Evolutionary conservation across 345 rosid species (phyloP), one percentile per base, ranked within the genome.

Genomic region (Eucalyptus virginea): DNA sequence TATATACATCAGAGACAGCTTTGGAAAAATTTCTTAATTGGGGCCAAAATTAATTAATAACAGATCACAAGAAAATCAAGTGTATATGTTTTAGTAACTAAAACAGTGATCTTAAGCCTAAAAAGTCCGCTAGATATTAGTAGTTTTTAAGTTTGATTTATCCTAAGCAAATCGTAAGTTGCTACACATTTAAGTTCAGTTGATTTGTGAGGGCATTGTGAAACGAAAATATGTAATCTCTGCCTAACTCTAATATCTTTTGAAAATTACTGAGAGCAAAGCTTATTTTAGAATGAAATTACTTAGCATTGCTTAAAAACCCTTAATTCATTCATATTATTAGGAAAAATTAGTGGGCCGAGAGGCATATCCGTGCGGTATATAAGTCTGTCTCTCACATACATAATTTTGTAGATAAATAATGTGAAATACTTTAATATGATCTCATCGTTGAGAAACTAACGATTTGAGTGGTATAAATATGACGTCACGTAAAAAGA

Each of bases 361-460:
- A 65, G 37, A 67, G 40, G 37, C 21, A 8, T 16, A 6, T 3
- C 16, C 14, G 2, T 62, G 34, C 9, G 4, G 30, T 62, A 62
- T 6, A 34, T n/a, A 67, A 16, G 40, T n/a, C 23, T 1, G 40
- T 32, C 80, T 67, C 42, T 16, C 21, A 34, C 26, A 12, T 19
- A 9, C 13, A 72, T 34, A 34, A 72, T 72, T 72, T 9, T 4
- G 4, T 19, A 34, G 24, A 72, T 1, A 6, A 72, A 1, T 18
- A 5, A 72, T 72, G 13, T 9, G 44, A 72, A 23, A 72, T 72
- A 72, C 26, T 34, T 72, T 2, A 72, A 5, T 12, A 37, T 19
- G 6, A 19, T 18, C 3, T 19, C 4, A 34, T 72, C 1, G 1
- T 7, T 3, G 6, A 4, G 6, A 72, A 72, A 34, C 6, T 3